Conservation (phyloP, 148 eudicot genomes). For the Amaranthus hypochondriacus region DNA sequence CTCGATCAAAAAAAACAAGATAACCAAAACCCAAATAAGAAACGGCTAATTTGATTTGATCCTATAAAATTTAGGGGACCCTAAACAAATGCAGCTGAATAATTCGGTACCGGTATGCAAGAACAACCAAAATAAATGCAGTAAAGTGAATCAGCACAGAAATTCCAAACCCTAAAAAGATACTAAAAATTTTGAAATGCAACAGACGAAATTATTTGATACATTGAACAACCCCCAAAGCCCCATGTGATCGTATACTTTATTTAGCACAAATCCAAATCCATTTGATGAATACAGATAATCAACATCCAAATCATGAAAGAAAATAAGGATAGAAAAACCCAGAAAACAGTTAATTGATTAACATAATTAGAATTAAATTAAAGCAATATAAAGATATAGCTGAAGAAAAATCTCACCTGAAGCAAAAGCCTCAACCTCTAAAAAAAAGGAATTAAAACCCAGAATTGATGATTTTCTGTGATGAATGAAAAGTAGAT, state of each 20-base stretch:
- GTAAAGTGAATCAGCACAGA: background rate
- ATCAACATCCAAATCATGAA: background rate
- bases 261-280: background rate
- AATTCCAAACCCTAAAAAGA: background rate
- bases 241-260: too few species aligned
- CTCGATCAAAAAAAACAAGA: background rate
- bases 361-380: background rate
- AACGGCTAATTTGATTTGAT: background rate
- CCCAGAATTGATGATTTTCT: conserved; percentile 4
- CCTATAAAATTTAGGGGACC: background rate
- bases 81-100: background rate
- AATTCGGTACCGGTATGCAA: background rate
- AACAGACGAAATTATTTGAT: background rate
- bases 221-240: background rate
- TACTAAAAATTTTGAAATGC: background rate
- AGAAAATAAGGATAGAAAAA: background rate
- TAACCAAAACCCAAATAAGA: background rate
- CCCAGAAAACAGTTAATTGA: conserved; percentile 12
- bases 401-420: conserved; percentile 17
- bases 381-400: conserved; percentile 1
- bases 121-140: background rate
- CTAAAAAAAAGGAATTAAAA: conserved; percentile 5
- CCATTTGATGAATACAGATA: background rate
- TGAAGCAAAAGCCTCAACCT: conserved; percentile 21
- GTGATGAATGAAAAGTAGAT: background rate